phyloP scores from a whole-genome alignment of 2,329 filamentous ascomycete species.

The Diplodia intermedia region DNA sequence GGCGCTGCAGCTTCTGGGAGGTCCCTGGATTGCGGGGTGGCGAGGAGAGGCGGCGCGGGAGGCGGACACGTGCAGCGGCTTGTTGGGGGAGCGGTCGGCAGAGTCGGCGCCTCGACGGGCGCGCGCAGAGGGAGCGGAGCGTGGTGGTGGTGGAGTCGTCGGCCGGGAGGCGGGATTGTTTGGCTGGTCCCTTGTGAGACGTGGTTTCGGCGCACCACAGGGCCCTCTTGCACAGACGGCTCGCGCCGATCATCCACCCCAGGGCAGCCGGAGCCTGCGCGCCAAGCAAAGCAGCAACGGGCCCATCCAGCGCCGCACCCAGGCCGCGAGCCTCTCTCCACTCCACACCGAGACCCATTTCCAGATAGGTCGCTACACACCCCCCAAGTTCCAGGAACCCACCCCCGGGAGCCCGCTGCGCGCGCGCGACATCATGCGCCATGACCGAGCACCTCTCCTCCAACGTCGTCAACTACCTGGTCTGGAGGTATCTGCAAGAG shows the following conservation, averaged over 20 bases:
- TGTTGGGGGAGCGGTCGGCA: background rate
- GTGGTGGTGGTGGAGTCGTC: constrained; percentile 1
- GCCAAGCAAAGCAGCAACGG: constrained; percentile 31
- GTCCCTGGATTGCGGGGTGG: constrained; percentile 17
- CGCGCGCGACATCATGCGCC: constrained; percentile 46
- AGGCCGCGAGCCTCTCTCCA: constrained; percentile 27
- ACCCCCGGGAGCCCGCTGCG: constrained; percentile 14
- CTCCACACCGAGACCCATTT: constrained; percentile 26
- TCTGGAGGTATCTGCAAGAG: constrained; percentile 65
- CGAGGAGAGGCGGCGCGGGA: constrained; percentile 2
- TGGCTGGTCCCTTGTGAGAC: constrained; percentile 20
- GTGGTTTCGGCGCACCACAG: constrained; percentile 7
- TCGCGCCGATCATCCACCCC: constrained; percentile 25
- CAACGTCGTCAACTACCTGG: constrained; percentile 72
- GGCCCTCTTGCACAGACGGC: constrained; percentile 9
- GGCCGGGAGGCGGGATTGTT: constrained; percentile 11
- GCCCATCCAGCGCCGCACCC: constrained; percentile 31
- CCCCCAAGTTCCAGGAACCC: constrained; percentile 13
- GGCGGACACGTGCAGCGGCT: background rate
- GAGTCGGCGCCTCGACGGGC: constrained; percentile 14
- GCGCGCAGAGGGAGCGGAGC: constrained; percentile 2
- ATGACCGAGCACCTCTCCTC: constrained; percentile 58
- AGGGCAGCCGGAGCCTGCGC: constrained; percentile 8
- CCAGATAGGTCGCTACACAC: background rate
- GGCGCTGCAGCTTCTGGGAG: constrained; percentile 30